Conservation (phyloP, 805 yeast genomes). For the Ogataea paraovalis region DNA sequence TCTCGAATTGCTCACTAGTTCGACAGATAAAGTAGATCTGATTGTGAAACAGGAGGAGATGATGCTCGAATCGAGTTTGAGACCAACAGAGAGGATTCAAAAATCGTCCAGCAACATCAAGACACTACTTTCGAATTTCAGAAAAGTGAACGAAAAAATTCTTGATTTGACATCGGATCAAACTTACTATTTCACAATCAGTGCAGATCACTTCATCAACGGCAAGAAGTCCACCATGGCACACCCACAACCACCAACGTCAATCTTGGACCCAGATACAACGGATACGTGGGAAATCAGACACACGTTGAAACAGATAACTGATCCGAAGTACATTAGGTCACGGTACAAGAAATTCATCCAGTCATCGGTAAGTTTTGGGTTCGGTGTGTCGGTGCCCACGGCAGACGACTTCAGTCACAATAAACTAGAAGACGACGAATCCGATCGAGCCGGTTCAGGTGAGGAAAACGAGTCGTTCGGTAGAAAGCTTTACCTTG, state of each 20-base stretch:
- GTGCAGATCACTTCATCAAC: slow-evolving; percentile 34
- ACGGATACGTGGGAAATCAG: slow-evolving; percentile 25
- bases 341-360: slow-evolving; percentile 10
- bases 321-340: slow-evolving; percentile 9
- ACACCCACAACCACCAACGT: slow-evolving; percentile 31
- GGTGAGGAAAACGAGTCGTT: not conserved
- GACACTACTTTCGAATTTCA: slow-evolving; percentile 7
- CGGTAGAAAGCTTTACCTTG: slow-evolving; percentile 12
- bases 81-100: slow-evolving; percentile 14
- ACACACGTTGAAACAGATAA: slow-evolving; percentile 21
- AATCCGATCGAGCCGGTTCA: not conserved
- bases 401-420: not conserved
- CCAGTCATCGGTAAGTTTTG: slow-evolving; percentile 3
- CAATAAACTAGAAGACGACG: not conserved
- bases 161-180: slow-evolving; percentile 7
- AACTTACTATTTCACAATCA: slow-evolving; percentile 36
- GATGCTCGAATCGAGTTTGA: slow-evolving; percentile 15
- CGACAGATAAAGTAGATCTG: slow-evolving; percentile 13
- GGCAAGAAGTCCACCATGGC: slow-evolving; percentile 20
- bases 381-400: not conserved
- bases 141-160: slow-evolving; percentile 15
- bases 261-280: slow-evolving; percentile 16
- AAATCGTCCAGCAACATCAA: slow-evolving; percentile 9
- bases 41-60: slow-evolving; percentile 9
- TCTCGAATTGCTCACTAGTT: slow-evolving; percentile 10